Base-by-base conservation (phyloP, 345 rosid species). In the Euphorbia lathyris region DNA sequence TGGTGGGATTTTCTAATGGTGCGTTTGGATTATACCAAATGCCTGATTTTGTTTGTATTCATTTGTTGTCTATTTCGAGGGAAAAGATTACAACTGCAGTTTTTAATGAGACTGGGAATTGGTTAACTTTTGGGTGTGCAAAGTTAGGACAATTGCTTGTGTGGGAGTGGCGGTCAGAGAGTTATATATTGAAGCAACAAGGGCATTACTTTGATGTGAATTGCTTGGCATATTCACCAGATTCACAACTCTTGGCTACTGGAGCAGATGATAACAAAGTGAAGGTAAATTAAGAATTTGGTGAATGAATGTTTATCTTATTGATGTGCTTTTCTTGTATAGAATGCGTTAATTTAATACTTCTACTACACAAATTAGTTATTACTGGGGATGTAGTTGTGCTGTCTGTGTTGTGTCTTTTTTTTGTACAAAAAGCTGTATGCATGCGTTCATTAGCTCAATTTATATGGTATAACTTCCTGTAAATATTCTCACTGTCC, bases 181-280 rank as follows among this genome's bases (percentile, higher is more conserved):
- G 92, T 83, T 92, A 92, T 79, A 82, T 95, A 82, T 68, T 92
- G 82, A 95, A 92, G 88, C 99, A 95, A 71, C 97, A 95, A 77
- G 99, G 99, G n/a, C 99, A 95, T 75, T 95, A 86, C 76, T 92
- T 92, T 76, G 99, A 91, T 75, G 92, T 91, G 56, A 88, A 90
- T 78, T 90, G 93, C 80, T 78, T 94, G 52, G 88, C 93, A 40
- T 94, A 90, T 80, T 94, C 98, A 0, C 93, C 96, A 1, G 97
- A 94, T 79, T 91, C 98, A 0, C 98, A 94, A 58, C 82, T 94
- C 56, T 59, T 94, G 88, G 98, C 97, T 62, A 94, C 97, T 61
- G 98, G 98, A 34, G 93, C 99, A 25, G 97, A 95, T 72, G 99
- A 95, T 83, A 91, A 92, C 77, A 95, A 95, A 95, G 89, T 95